Conservation (phyloP, 2,329 filamentous ascomycete species). For the Chaetomiaceae sp. region DNA sequence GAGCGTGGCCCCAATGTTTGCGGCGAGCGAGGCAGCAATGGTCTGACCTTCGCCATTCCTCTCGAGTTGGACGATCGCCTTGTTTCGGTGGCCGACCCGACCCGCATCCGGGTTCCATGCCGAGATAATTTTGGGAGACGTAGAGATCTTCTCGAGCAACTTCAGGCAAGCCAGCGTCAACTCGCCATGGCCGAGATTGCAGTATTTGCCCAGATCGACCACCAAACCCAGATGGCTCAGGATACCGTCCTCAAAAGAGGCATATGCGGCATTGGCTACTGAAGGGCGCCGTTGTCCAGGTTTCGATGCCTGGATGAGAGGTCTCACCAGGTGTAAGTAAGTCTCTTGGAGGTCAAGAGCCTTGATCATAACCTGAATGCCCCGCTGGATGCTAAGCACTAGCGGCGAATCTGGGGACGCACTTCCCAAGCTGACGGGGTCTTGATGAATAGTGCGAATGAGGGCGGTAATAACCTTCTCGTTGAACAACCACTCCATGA, state of each 20-base stretch:
- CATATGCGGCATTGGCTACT: slow-evolving; percentile 70
- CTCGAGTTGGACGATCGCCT: slow-evolving; percentile 83
- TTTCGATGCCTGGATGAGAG: slow-evolving; percentile 67
- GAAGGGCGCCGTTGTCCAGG: slow-evolving; percentile 53
- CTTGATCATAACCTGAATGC: slow-evolving; percentile 78
- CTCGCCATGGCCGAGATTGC: slow-evolving; percentile 75
- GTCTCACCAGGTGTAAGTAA: slow-evolving; percentile 83
- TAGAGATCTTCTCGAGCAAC: slow-evolving; percentile 79
- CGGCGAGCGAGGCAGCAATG: slow-evolving; percentile 69
- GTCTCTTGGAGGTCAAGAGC: slow-evolving; percentile 86
- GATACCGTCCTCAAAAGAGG: slow-evolving; percentile 90
- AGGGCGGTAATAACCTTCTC: slow-evolving; percentile 78
- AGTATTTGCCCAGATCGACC: slow-evolving; percentile 79
- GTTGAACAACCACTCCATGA: slow-evolving; percentile 99
- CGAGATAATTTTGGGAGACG: slow-evolving; percentile 74
- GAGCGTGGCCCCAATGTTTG: slow-evolving; percentile 62
- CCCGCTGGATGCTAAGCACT: slow-evolving; percentile 71
- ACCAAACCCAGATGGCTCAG: slow-evolving; percentile 75
- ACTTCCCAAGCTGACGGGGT: slow-evolving; percentile 66
- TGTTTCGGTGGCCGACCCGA: slow-evolving; percentile 66
- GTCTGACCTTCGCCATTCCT: slow-evolving; percentile 73
- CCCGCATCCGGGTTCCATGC: slow-evolving; percentile 60
- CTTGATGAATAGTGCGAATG: slow-evolving; percentile 74
- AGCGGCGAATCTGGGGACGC: slow-evolving; percentile 74
- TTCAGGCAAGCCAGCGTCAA: slow-evolving; percentile 76